Base-by-base conservation (phyloP, 2,329 filamentous ascomycete species). In the Colletotrichum sp. region DNA sequence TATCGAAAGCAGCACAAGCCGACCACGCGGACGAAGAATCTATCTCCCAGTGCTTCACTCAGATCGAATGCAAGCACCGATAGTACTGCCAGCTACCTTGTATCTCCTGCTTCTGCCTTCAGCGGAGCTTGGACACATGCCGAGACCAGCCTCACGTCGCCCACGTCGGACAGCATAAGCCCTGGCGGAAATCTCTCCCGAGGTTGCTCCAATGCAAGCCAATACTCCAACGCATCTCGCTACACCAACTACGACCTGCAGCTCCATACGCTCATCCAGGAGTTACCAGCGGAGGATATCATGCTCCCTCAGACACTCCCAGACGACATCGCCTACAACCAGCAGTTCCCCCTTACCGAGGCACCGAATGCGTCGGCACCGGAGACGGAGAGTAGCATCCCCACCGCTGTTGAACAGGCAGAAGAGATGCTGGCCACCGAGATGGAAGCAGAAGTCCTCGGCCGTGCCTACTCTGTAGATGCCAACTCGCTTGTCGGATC, bases 51-150 rank as follows among this genome's bases (percentile, higher is more conserved):
- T 79, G 86, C 86, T 8, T 89, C 88, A 10, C 85, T 89, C 36
- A 83, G 88, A 65, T 89, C 88, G 8, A 89, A 84, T 8, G 82
- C 85, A 13, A 85, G 81, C 66, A 84, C 83, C 79, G 76, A 84
- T 75, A 83, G 82, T 82, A 83, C 82, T 63, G 80, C 83, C 71
- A 84, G 85, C 80, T 83, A 84, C 76, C 83, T 85, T 34, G 84
- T 90, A 67, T 90, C 89, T 8, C 87, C 89, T 12, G 81, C 87
- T 48, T 90, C 89, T 10, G 84, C 84, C 34, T 89, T 84, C 82
- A 86, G 85, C 65, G 81, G 80, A 7, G 79, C 80, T 15, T 89
- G 88, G 83, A 85, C 86, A 13, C 83, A 84, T 77, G 81, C 79
- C 38, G 85, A 88, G 69, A 88, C 88, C 2, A 82, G 82, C 70